phyloP scores from a whole-genome alignment of 2,329 filamentous ascomycete genomes.

The Endothia cerciana region DNA sequence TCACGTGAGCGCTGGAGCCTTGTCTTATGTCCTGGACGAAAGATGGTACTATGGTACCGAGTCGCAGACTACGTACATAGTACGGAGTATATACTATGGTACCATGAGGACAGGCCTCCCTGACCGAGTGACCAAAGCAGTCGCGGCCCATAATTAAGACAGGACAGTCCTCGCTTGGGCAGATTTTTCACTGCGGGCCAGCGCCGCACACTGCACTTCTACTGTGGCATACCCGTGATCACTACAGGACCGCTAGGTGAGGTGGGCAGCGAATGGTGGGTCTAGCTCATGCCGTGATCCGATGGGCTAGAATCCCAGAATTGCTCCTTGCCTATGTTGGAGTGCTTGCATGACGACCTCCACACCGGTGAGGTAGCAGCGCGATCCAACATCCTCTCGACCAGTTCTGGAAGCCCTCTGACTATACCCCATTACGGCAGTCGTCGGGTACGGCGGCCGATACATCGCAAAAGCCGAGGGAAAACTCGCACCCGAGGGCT shows the following conservation, averaged over 20 bases:
- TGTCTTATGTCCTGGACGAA: background rate
- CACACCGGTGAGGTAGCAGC: conserved; percentile 25
- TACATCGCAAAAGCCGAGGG: background rate
- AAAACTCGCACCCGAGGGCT: background rate
- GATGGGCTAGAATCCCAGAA: conserved; percentile 1
- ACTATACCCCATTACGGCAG: background rate
- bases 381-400: conserved; percentile 11
- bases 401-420: background rate
- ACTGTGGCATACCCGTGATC: background rate
- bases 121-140: background rate
- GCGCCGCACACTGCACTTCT: background rate
- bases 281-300: conserved; percentile 9
- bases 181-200: conserved; percentile 6
- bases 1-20: conserved; percentile 16
- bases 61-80: background rate
- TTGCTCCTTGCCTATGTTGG: conserved; percentile 10
- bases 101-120: background rate
- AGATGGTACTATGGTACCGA: background rate
- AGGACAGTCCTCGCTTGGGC: background rate
- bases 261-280: background rate
- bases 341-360: conserved; percentile 23
- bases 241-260: background rate
- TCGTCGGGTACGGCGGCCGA: conserved; percentile 3
- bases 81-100: background rate
- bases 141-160: background rate